Evolutionary conservation across 2,329 filamentous ascomycete species (phyloP).

Genomic region (Stagonosporopsis vannaccii): DNA sequence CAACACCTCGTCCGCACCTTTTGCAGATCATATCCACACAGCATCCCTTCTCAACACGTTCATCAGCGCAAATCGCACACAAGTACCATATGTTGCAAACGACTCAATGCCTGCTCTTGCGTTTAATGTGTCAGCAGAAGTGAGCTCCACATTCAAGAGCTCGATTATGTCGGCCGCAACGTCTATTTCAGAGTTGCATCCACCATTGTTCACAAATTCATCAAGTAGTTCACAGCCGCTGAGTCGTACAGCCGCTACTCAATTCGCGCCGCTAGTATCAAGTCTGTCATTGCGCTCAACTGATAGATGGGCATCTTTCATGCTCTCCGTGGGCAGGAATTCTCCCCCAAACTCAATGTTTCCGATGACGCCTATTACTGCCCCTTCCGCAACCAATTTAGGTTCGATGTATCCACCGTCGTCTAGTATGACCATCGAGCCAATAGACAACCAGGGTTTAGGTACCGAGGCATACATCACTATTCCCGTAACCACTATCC

Average conservation of each 20-base stretch:
- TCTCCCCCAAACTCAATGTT: neutral
- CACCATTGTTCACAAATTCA: neutral
- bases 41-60: neutral
- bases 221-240: neutral
- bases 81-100: neutral
- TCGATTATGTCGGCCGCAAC: neutral
- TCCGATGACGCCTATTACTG: neutral
- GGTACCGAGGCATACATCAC: neutral
- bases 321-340: neutral
- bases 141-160: neutral
- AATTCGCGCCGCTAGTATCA: neutral
- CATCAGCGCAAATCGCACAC: neutral
- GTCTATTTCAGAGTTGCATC: neutral
- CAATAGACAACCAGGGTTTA: neutral
- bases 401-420: neutral
- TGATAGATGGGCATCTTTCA: neutral
- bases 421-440: neutral
- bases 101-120: neutral
- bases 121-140: neutral
- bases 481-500: neutral
- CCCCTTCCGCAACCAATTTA: neutral
- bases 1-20: neutral
- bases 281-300: neutral
- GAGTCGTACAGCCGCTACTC: neutral
- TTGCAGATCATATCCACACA: neutral